Evolutionary conservation across 2,329 filamentous ascomycete genomes (phyloP).

Genomic region (Colletotrichum musae): DNA sequence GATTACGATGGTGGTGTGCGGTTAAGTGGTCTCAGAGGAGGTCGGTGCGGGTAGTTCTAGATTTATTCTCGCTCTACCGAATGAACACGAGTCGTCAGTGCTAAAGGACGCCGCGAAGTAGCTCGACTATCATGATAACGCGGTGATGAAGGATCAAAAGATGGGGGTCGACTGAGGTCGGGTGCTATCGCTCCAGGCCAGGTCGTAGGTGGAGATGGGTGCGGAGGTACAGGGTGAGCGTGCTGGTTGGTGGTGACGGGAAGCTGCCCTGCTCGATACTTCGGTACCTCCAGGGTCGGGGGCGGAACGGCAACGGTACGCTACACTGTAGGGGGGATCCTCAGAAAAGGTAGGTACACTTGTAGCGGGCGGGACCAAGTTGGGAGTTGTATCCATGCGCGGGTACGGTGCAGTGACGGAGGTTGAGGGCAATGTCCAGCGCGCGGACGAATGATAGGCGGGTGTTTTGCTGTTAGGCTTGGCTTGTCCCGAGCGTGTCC

Average conservation of each 20-base stretch:
- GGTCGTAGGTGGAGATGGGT: conserved; percentile 29
- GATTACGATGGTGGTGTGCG: conserved; percentile 29
- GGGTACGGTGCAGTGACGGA: conserved; percentile 23
- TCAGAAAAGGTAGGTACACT: conserved; percentile 17
- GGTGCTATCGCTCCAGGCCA: conserved; percentile 30
- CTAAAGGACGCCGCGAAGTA: conserved; percentile 23
- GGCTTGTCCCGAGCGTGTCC: conserved; percentile 35
- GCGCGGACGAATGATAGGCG: conserved; percentile 25
- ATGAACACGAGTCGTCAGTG: conserved; percentile 8
- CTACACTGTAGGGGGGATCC: no score
- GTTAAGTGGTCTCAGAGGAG: not conserved
- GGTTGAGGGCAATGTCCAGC: conserved; percentile 21
- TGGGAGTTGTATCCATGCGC: conserved; percentile 34
- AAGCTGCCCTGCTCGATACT: not conserved
- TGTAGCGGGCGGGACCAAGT: conserved; percentile 18
- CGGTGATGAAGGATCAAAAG: conserved; percentile 34
- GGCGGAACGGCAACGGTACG: no score
- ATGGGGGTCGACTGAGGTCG: conserved; percentile 37
- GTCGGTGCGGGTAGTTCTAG: conserved; percentile 7
- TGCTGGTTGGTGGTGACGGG: conserved; percentile 3
- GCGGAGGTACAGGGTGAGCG: conserved; percentile 17
- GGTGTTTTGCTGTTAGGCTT: conserved; percentile 36
- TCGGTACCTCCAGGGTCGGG: no score
- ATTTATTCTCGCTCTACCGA: conserved; percentile 29
- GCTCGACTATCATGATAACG: conserved; percentile 40